Conservation (phyloP, 768 basidiomycete genomes). For the Dioszegia crocea region DNA sequence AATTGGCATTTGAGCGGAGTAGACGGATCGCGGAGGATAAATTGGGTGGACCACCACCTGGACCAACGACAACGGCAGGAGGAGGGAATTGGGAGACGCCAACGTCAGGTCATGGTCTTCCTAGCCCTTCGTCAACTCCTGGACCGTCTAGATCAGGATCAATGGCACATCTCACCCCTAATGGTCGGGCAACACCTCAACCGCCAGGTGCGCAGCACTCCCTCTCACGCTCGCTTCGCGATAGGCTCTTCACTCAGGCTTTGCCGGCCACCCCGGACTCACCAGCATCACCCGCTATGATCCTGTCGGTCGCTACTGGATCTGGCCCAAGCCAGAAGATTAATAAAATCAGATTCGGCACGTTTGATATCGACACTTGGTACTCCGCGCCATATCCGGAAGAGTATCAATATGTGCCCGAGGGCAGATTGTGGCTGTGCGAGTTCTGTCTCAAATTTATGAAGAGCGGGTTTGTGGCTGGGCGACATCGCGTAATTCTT, state of each 20-base stretch:
- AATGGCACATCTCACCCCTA: neutral
- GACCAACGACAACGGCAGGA: neutral
- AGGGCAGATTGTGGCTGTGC: conserved; percentile 91
- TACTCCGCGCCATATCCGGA: conserved; percentile 98
- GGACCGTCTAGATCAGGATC: neutral
- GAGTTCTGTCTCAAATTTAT: conserved; percentile 98
- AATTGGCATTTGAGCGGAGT: conserved; percentile 67
- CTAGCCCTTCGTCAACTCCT: neutral
- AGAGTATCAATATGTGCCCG: conserved; percentile 87
- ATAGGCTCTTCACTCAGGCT: conserved; percentile 34
- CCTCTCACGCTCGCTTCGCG: conserved; percentile 30
- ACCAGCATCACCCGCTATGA: conserved; percentile 20
- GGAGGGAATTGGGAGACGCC: neutral
- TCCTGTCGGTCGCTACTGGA: conserved; percentile 32
- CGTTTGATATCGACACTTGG: conserved; percentile 94
- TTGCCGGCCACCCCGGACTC: neutral
- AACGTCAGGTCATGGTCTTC: neutral
- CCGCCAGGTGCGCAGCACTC: neutral
- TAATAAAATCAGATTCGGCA: conserved; percentile 81
- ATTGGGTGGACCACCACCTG: conserved; percentile 30
- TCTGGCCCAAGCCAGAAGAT: conserved; percentile 54
- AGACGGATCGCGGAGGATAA: conserved; percentile 65
- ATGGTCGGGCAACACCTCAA: neutral
- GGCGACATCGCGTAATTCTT: conserved; percentile 72
- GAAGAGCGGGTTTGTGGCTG: conserved; percentile 83